Conservation (phyloP, 306 rosid genomes). For the Dryas alaskensis region DNA sequence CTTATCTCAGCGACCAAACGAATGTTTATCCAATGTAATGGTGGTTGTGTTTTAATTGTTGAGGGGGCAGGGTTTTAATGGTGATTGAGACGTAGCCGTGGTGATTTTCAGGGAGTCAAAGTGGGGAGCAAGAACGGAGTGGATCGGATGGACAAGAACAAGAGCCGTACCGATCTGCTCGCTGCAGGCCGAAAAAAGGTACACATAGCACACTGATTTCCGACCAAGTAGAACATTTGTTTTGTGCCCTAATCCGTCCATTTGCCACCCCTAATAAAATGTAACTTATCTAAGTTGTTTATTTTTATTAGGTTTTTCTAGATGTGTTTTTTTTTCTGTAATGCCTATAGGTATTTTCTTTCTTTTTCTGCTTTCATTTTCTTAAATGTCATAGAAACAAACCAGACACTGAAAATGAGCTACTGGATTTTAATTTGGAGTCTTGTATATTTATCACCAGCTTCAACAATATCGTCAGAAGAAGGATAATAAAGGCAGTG, state of each 20-base stretch:
- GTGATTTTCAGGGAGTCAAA: slow-evolving; percentile 32
- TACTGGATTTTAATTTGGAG: slow-evolving; percentile 24
- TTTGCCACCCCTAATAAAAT: background rate
- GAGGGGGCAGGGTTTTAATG: slow-evolving; percentile 36
- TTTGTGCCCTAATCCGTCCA: background rate
- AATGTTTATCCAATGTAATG: slow-evolving; percentile 15
- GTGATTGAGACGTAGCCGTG: slow-evolving; percentile 28
- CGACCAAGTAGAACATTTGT: background rate
- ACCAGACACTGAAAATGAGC: background rate
- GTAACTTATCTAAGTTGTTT: background rate
- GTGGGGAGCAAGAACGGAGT: slow-evolving; percentile 54
- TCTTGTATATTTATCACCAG: slow-evolving; percentile 40
- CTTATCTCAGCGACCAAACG: background rate
- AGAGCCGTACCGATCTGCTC: slow-evolving; percentile 92
- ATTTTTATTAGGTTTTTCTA: background rate
- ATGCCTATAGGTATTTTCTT: background rate
- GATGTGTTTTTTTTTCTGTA: background rate
- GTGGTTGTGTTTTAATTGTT: slow-evolving; percentile 20
- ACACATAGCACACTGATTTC: background rate
- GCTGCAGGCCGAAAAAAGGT: slow-evolving; percentile 90
- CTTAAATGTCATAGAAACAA: background rate
- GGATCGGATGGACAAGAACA: slow-evolving; percentile 83
- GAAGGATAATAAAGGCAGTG: slow-evolving; percentile 75
- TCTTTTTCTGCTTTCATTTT: background rate
- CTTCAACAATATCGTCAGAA: slow-evolving; percentile 91